Base-by-base conservation (phyloP, 1,284 basidiomycete species). In the Rhodotorula sp. region DNA sequence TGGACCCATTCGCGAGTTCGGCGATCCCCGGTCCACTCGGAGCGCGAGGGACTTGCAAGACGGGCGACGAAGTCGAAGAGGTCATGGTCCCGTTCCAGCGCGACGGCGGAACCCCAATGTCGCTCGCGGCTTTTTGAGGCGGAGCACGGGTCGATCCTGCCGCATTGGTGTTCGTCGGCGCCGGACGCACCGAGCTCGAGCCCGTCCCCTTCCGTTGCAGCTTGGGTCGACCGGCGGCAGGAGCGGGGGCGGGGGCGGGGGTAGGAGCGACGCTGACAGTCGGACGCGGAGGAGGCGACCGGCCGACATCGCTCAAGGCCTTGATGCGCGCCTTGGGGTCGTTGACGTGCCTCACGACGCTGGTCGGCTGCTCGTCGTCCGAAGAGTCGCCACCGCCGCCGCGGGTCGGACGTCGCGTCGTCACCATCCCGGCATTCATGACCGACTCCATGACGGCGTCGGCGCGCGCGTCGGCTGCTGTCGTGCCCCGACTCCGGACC, bases 281-380 rank as follows among this genome's bases (percentile, higher is more conserved):
- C 47, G 48, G 57, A 3, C 49, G 20, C 3, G 65, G 39, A 12
- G 56, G 5, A 3, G 47, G 47, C 29, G 72, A 61, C 16, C 66
- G 31, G 5, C 74, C 74, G 29, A 76, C 58, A 39, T 76, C 74
- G 61, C 68, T 70, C 52, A 74, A 46, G 23, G 73, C 76, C 51
- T 69, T 74, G 47, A 61, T 49, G 29, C 74, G 62, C 57, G 52
- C 59, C 52, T 72, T 69, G 5, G 74, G 76, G 58, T 77, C 76
- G 56, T 78, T 78, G 64, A 76, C 69, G 29, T 77, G 73, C 16
- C 69, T 65, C 34, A 76, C 69, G 5, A 72, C 34, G 43, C 73
- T 70, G 20, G 70, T 48, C 12, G 71, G 73, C 34, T 69, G 71
- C 54, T 75, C 73, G 39, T 76, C 76, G 56, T 74, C 72, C 43